These are phyloP conservation scores for Pythium rhizo-oryzae DNA, from an alignment of 352 stramenopile species.

Conservation along the genomic window DNA sequence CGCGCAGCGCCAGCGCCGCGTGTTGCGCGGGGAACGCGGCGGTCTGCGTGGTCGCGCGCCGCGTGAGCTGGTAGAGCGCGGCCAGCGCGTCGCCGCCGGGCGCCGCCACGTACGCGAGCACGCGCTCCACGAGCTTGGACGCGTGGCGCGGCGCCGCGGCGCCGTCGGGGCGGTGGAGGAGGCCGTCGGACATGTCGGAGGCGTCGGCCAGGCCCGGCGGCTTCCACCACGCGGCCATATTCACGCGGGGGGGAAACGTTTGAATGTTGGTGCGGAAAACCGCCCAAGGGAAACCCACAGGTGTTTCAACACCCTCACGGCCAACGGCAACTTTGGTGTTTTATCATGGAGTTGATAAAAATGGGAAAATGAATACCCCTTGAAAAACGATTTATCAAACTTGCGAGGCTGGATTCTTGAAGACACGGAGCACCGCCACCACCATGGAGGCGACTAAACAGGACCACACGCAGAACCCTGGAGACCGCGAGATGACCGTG, in stretches of 20 bases:
- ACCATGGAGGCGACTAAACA: too few species aligned
- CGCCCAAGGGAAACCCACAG: neutral
- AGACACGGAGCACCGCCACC: too few species aligned
- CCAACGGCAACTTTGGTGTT: slow-evolving; percentile 11
- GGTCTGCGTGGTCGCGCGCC: slow-evolving; percentile 40
- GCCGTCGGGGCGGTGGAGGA: slow-evolving; percentile 12
- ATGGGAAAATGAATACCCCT: too few species aligned
- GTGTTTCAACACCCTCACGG: neutral
- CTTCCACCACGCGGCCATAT: slow-evolving; percentile 39
- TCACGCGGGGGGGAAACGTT: neutral
- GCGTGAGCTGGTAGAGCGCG: slow-evolving; percentile 48
- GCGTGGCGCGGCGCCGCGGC: slow-evolving; percentile 11
- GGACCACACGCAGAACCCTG: too few species aligned
- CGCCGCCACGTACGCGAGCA: slow-evolving; percentile 43
- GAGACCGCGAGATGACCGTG: too few species aligned
- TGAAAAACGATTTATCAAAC: too few species aligned
- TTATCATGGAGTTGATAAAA: neutral
- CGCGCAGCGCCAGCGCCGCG: slow-evolving; percentile 43
- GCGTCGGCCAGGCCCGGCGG: slow-evolving; percentile 44
- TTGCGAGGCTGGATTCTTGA: too few species aligned
- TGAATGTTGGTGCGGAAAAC: neutral
- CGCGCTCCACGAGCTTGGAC: slow-evolving; percentile 39
- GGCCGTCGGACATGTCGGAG: slow-evolving; percentile 37
- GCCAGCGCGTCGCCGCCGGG: slow-evolving; percentile 36
- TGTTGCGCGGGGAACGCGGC: slow-evolving; percentile 53